These are phyloP conservation scores for Alisma plantagoaquatica DNA, from an alignment of 106 monocot genomes.

Conservation along the genomic window DNA sequence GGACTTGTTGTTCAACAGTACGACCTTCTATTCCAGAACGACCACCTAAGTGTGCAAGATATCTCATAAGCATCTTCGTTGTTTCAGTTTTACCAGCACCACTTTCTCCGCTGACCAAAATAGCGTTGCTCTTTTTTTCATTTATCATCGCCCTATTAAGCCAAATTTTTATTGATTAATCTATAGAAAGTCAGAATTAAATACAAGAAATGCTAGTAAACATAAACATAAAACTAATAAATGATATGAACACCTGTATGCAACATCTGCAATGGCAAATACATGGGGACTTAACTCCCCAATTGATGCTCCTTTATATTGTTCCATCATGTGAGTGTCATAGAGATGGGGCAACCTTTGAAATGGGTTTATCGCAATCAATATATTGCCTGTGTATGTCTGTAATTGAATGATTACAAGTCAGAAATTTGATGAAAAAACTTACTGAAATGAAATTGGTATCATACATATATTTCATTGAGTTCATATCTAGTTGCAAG, in stretches of 20 bases:
- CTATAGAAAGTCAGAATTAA: too few relatives aligned
- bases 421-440: too few relatives aligned
- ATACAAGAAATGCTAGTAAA: too few relatives aligned
- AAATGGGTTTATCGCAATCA: slow-evolving; percentile 73
- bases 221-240: too few relatives aligned
- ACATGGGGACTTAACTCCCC: slow-evolving; percentile 81
- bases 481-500: too few relatives aligned
- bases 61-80: slow-evolving; percentile 91
- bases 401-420: too few relatives aligned
- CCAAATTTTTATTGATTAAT: too few relatives aligned
- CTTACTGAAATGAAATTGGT: too few relatives aligned
- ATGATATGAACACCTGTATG: slow-evolving; percentile 52
- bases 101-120: slow-evolving; percentile 96
- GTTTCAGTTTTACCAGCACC: slow-evolving; percentile 95
- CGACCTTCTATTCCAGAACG: slow-evolving; percentile 68
- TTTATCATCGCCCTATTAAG: slow-evolving; percentile 79
- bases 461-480: too few relatives aligned
- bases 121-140: slow-evolving; percentile 81
- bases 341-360: slow-evolving; percentile 73
- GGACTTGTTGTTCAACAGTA: slow-evolving; percentile 93
- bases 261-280: slow-evolving; percentile 82
- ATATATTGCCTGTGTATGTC: slow-evolving; percentile 76
- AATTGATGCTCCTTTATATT: slow-evolving; percentile 68
- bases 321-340: slow-evolving; percentile 76
- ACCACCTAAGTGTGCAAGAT: slow-evolving; percentile 89